Conservation (phyloP, 2,329 filamentous ascomycete species). For the Paradendryphiella salina region DNA sequence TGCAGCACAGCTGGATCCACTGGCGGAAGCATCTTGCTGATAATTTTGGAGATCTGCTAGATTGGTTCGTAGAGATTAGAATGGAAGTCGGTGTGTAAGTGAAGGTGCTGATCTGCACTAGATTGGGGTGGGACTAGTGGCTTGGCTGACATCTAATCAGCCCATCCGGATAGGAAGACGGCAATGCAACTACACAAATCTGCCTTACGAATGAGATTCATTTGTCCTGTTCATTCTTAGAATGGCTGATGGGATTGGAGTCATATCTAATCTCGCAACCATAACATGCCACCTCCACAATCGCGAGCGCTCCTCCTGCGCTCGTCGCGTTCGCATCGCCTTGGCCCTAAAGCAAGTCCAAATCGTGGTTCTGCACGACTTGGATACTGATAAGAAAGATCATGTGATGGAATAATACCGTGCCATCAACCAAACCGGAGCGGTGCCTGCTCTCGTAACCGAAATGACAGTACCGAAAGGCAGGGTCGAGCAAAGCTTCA, state of each 20-base stretch:
- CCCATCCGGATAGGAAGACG: no score
- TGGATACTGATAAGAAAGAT: conserved; percentile 54
- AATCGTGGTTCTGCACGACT: conserved; percentile 55
- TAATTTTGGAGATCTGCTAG: background rate
- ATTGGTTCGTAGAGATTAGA: background rate
- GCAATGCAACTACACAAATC: no score
- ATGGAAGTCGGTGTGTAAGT: conserved; percentile 1
- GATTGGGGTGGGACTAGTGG: conserved; percentile 2
- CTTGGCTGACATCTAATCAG: conserved; percentile 1
- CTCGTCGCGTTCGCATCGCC: conserved; percentile 63
- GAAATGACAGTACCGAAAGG: conserved; percentile 56
- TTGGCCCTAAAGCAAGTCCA: conserved; percentile 55
- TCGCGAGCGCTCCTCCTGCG: conserved; percentile 67
- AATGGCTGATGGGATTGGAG: no score
- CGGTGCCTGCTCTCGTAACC: background rate
- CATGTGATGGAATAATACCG: conserved; percentile 58
- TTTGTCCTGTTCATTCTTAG: background rate
- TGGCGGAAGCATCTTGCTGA: conserved; percentile 47
- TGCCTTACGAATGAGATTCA: no score
- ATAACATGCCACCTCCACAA: conserved; percentile 54
- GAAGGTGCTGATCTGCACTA: conserved; percentile 8
- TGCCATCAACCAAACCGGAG: conserved; percentile 56
- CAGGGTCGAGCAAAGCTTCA: background rate
- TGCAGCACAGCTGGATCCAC: conserved; percentile 44
- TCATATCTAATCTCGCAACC: background rate